phyloP scores from a whole-genome alignment of 2,329 filamentous ascomycete species.

The Neopestalotiopsis rosae region DNA sequence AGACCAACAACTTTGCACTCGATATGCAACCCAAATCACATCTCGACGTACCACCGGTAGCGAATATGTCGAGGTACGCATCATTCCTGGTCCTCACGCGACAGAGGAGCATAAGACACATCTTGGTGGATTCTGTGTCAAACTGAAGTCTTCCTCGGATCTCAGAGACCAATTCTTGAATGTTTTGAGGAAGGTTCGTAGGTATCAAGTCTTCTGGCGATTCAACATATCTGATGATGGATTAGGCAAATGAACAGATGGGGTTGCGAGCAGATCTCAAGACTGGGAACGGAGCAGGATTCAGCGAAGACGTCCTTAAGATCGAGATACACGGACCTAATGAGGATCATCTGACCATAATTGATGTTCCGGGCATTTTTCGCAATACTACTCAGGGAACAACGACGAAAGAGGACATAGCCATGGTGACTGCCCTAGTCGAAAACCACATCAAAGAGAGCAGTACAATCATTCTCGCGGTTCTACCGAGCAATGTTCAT shows the following conservation, averaged over 20 bases:
- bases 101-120: not conserved
- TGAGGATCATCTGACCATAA: constrained; percentile 21
- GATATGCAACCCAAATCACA: constrained; percentile 33
- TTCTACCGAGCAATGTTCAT: constrained; percentile 46
- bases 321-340: constrained; percentile 25
- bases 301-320: constrained; percentile 23
- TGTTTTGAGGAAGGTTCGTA: constrained; percentile 16
- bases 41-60: constrained; percentile 14
- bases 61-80: constrained; percentile 10
- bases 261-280: constrained; percentile 9
- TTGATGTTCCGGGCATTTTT: constrained; percentile 23
- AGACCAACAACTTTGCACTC: constrained; percentile 29
- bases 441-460: constrained; percentile 46
- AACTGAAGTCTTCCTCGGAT: constrained; percentile 1
- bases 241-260: constrained; percentile 20
- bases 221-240: not conserved
- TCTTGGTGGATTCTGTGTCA: not conserved
- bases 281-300: constrained; percentile 10
- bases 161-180: constrained; percentile 13
- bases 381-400: constrained; percentile 17
- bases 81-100: constrained; percentile 18
- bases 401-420: constrained; percentile 21
- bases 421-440: constrained; percentile 22
- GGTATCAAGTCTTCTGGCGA: not conserved
- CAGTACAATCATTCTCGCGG: constrained; percentile 54